A percentile compares a stretch with the other conserved stretches of the same genome.
Evolutionary conservation across 148 eudicot species (phyloP).

Genomic region (Spergularia marina): DNA sequence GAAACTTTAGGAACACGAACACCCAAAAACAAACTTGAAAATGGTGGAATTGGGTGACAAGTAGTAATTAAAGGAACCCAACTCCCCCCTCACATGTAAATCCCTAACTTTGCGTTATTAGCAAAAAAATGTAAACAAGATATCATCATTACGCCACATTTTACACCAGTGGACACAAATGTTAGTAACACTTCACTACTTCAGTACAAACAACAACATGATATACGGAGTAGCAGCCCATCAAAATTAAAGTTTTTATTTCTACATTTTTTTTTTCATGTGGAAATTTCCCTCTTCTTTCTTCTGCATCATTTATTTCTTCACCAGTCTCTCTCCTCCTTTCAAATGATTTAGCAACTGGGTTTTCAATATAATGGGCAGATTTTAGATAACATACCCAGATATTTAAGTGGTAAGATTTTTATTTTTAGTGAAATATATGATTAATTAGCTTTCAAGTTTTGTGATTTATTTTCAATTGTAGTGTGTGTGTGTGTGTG

Average conservation of each 20-base stretch:
- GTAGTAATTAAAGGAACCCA: too few species aligned
- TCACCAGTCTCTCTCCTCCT: not conserved
- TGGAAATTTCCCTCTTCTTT: not conserved
- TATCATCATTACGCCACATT: too few species aligned
- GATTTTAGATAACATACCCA: not conserved
- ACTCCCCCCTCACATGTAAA: too few species aligned
- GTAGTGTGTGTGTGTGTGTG: not conserved
- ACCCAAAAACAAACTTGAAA: too few species aligned
- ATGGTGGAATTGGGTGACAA: too few species aligned
- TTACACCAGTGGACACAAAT: too few species aligned
- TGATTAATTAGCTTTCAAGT: too few species aligned
- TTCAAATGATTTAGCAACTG: slow-evolving; percentile 2
- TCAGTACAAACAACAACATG: too few species aligned
- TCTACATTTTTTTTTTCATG: not conserved
- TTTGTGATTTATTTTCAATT: not conserved
- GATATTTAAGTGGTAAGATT: not conserved
- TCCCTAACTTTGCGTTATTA: too few species aligned
- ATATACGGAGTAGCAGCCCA: not conserved
- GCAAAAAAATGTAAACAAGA: too few species aligned
- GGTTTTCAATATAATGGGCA: not conserved
- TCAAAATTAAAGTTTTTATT: not conserved
- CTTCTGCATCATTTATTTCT: not conserved
- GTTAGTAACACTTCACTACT: too few species aligned
- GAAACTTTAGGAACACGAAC: too few species aligned
- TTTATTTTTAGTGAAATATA: not conserved